Evolutionary conservation across 2,329 filamentous ascomycete species (phyloP).

Genomic region (Verticillium albo-atrum): DNA sequence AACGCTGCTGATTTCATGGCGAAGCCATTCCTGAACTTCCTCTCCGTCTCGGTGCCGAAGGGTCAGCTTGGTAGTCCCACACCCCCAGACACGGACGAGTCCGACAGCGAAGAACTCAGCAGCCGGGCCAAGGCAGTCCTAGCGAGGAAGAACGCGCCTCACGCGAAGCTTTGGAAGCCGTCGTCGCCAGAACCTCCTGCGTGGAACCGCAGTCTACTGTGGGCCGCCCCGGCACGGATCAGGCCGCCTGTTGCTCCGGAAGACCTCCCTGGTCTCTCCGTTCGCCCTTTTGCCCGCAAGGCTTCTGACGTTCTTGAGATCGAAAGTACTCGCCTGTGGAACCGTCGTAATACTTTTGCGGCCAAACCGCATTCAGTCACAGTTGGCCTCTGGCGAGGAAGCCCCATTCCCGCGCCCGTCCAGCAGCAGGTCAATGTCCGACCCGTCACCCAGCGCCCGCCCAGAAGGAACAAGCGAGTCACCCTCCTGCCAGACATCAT

Average conservation of each 20-base stretch:
- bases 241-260: not conserved
- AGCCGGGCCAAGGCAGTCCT: not conserved
- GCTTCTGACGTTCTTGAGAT: slow-evolving; percentile 26
- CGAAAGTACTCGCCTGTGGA: slow-evolving; percentile 33
- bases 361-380: slow-evolving; percentile 11
- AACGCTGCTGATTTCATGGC: slow-evolving; percentile 31
- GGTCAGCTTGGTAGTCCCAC: slow-evolving; percentile 46
- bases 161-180: slow-evolving; percentile 5
- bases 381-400: slow-evolving; percentile 23
- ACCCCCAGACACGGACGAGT: slow-evolving; percentile 47
- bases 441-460: slow-evolving; percentile 47
- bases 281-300: slow-evolving; percentile 31
- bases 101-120: slow-evolving; percentile 30
- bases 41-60: slow-evolving; percentile 17
- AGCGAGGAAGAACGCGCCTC: slow-evolving; percentile 2
- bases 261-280: slow-evolving; percentile 23
- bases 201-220: not conserved
- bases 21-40: slow-evolving; percentile 33
- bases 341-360: slow-evolving; percentile 13
- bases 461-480: slow-evolving; percentile 50
- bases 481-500: slow-evolving; percentile 59
- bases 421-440: slow-evolving; percentile 27
- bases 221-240: not conserved
- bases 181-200: slow-evolving; percentile 1
- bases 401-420: slow-evolving; percentile 8